Evolutionary conservation across 805 yeast species (phyloP).

Genomic region (Danielia oregonensis): DNA sequence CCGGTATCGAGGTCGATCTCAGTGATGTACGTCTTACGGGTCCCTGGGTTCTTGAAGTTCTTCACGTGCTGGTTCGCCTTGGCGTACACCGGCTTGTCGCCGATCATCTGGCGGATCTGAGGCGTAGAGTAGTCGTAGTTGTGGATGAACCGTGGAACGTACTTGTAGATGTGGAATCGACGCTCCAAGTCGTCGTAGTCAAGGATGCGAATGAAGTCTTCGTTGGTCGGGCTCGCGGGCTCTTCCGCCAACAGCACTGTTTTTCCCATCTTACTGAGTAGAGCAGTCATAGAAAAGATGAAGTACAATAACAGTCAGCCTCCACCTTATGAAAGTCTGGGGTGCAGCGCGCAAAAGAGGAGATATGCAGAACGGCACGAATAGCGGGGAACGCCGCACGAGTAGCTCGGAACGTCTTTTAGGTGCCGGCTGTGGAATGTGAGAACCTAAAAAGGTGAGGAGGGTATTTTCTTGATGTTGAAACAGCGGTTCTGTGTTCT

Average conservation of each 20-base stretch:
- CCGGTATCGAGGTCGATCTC: slow-evolving; percentile 10
- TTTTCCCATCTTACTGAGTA: slow-evolving; percentile 8
- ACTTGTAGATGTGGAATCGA: slow-evolving; percentile 32
- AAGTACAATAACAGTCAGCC: no score
- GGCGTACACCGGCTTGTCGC: slow-evolving; percentile 38
- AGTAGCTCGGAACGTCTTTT: no score
- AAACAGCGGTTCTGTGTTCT: no score
- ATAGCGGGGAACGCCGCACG: background rate
- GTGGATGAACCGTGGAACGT: slow-evolving; percentile 37
- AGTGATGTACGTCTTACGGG: slow-evolving; percentile 4
- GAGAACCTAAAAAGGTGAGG: no score
- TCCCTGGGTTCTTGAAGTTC: slow-evolving; percentile 13
- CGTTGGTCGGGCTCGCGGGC: slow-evolving; percentile 6
- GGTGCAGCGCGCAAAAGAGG: background rate
- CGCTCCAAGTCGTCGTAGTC: slow-evolving; percentile 36
- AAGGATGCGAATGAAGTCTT: slow-evolving; percentile 21
- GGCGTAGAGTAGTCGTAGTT: slow-evolving; percentile 37
- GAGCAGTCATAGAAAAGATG: slow-evolving; percentile 7
- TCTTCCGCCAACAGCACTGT: background rate
- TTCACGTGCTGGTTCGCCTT: slow-evolving; percentile 33
- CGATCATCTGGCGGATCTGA: slow-evolving; percentile 27
- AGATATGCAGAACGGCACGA: background rate
- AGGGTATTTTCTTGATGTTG: no score
- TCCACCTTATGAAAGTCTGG: no score
- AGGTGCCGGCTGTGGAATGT: no score